Evolutionary conservation across 495 filamentous ascomycete species (phyloP), one percentile per base, ranked within the genome.

Genomic region (Neurospora sp.): DNA sequence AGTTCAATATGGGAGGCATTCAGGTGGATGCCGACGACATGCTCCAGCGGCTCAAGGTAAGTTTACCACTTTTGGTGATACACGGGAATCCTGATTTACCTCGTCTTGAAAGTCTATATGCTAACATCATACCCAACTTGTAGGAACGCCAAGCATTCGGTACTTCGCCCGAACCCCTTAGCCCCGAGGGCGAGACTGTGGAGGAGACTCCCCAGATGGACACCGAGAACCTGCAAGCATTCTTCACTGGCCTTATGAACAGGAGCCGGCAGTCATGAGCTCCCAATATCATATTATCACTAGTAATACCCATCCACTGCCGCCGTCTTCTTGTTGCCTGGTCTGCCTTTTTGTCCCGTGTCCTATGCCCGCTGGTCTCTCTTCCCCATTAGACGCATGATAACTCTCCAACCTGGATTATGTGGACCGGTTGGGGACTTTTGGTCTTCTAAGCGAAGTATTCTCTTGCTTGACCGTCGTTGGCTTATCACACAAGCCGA

Each of bases 1-100:
- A 98, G 76, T 97, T 97, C 81, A 98, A 98, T 78, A 93, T 97
- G 87, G 95, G 94, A 27, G 95, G 95, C 72, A 97, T 98, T 71
- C 94, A 98, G 78, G 93, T 98, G 9, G 94, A 98, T 82, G 94
- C 94, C 9, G 95, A 98, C 77, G 96, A 97, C 74, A 96, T 97
- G 92, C 81, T 97, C 69, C 91, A 94, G 79, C 89, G 92, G 78
- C 85, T 97, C 65, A 93, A 93, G 88, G 94, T 96, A 83, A 76
- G 83, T 78, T 40, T 40, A 40, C 31, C 3, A 31, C 12, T 31
- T 42, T 40, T 61, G 9, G 20, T 12, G 38, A 4, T 1, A 18
- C 4, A 35, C 35, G 35, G 35, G 35, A 35, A 35, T 22, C 31
- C 1, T 7, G 5, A 18, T 1, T 31, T 48, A 38, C 39, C 18